A percentile compares a stretch with the other conserved stretches of the same genome.
phyloP scores from a whole-genome alignment of 192 early-diverging fungal species.

The Entophlyctis helioformis region DNA sequence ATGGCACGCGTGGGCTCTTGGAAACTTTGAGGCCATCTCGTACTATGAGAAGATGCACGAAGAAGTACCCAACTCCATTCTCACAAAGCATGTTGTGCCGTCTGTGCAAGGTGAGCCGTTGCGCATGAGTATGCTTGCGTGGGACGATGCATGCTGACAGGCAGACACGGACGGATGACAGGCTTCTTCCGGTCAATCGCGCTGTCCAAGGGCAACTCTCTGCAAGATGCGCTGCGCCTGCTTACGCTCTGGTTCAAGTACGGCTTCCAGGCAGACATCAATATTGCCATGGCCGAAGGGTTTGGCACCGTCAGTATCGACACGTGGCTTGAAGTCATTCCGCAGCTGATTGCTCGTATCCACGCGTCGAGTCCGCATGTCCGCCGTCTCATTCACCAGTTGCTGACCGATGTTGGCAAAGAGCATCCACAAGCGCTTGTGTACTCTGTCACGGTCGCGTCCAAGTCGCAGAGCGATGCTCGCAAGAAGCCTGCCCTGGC shows the following conservation, averaged over 20 bases:
- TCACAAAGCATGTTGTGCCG: constrained; percentile 58
- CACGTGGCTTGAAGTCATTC: constrained; percentile 88
- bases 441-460: constrained; percentile 79
- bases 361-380: constrained; percentile 54
- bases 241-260: constrained; percentile 84
- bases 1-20: constrained; percentile 77
- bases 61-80: constrained; percentile 33
- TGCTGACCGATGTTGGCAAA: constrained; percentile 69
- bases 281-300: constrained; percentile 49
- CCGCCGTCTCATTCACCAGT: constrained; percentile 59
- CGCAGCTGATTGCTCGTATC: constrained; percentile 77
- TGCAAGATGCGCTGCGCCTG: constrained; percentile 76
- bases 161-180: no score
- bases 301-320: constrained; percentile 62
- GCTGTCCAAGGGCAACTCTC: constrained; percentile 59
- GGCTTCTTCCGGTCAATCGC: constrained; percentile 78
- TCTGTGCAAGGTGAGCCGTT: constrained; percentile 51
- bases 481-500: constrained; percentile 56
- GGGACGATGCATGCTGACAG: no score
- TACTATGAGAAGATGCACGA: constrained; percentile 53
- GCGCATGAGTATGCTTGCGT: no score
- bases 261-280: constrained; percentile 61
- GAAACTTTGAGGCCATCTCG: constrained; percentile 63
- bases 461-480: constrained; percentile 58
- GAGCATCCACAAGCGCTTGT: constrained; percentile 81